Conservation (phyloP, 495 filamentous ascomycete species). For the Emericellopsis terricola region DNA sequence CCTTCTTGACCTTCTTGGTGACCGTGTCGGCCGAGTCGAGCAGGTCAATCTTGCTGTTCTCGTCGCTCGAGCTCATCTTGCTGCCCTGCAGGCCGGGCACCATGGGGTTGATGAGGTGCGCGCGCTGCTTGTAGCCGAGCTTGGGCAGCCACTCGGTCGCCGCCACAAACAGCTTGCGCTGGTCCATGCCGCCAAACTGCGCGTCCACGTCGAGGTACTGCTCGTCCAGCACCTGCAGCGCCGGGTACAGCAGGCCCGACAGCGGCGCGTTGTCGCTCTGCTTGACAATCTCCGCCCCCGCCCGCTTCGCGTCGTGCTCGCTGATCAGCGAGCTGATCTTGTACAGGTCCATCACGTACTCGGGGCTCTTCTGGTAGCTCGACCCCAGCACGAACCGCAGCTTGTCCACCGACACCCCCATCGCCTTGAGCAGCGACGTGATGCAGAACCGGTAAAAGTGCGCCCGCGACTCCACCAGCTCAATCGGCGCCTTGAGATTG, state of each 20-base stretch:
- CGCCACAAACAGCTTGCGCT: conserved; percentile 75
- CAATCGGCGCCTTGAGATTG: conserved; percentile 70
- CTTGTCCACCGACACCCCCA: conserved; percentile 58
- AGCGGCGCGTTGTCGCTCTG: conserved; percentile 60
- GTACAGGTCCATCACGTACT: conserved; percentile 66
- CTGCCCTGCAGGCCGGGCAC: conserved; percentile 66
- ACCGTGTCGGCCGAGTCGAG: conserved; percentile 59
- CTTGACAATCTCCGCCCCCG: conserved; percentile 87
- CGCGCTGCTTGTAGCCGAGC: conserved; percentile 53
- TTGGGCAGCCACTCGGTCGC: conserved; percentile 60
- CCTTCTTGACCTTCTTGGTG: conserved; percentile 66
- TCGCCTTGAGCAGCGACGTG: conserved; percentile 44
- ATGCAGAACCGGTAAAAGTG: conserved; percentile 56
- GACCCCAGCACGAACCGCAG: conserved; percentile 74
- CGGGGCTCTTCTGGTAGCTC: conserved; percentile 54
- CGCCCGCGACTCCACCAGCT: conserved; percentile 64
- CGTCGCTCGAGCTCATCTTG: conserved; percentile 53
- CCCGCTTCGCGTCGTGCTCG: conserved; percentile 61
- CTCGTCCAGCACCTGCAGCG: conserved; percentile 85
- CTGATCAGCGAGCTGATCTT: conserved; percentile 37
- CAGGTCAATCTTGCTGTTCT: conserved; percentile 73
- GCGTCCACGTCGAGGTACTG: conserved; percentile 72
- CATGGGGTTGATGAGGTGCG: conserved; percentile 85
- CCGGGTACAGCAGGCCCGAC: conserved; percentile 67
- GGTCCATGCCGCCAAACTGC: conserved; percentile 67